Base-by-base conservation (phyloP, 805 yeast species). In the Geotrichum ghanense region DNA sequence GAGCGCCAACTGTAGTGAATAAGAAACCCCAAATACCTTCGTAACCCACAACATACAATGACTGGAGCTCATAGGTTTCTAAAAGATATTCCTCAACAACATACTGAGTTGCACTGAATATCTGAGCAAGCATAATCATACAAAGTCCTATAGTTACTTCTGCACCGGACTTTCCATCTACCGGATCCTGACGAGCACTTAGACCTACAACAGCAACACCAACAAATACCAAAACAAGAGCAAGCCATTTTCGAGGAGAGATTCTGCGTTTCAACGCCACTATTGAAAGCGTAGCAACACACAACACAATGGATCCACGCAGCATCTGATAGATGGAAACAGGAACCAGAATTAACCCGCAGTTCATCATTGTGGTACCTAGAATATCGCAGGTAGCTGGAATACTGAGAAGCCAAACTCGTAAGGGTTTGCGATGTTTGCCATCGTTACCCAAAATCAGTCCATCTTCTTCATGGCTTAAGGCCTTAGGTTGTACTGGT, bases 281-380 rank as follows among this genome's bases (percentile, higher is more conserved):
- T 34, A 80, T 80, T 20, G 86, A 78, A 56, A 83, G 71, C 14
- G 78, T 61, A 1, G 89, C 94, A 21, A 83, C 94, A 64, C 82
- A 83, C 39, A 84, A 63, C 40, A 84, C 84, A 39, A 83, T 66
- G 0, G 87, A 75, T 2, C 94, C 92, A 52, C 94, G 68, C n/a
- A 83, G 79, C 94, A 84, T 84, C 60, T 84, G 94, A 61, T 83
- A 84, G 44, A 83, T 73, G 1, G 88, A 81, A 6, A 83, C 92
- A 0, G 92, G 90, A 1, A 80, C 78, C 61, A 78, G 79, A 21
- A 82, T 60, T 50, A 84, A 68, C 0, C 92, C 92, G n/a, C 83
- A 60, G 55, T 83, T 81, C 78, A 83, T 72, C 52, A 84, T 63
- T 0, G 92, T 83, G 1, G 94, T 84, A 2, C 81, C 90, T 31